Conservation (phyloP, 2,329 filamentous ascomycete species). For the Aspergillus bombycis region DNA sequence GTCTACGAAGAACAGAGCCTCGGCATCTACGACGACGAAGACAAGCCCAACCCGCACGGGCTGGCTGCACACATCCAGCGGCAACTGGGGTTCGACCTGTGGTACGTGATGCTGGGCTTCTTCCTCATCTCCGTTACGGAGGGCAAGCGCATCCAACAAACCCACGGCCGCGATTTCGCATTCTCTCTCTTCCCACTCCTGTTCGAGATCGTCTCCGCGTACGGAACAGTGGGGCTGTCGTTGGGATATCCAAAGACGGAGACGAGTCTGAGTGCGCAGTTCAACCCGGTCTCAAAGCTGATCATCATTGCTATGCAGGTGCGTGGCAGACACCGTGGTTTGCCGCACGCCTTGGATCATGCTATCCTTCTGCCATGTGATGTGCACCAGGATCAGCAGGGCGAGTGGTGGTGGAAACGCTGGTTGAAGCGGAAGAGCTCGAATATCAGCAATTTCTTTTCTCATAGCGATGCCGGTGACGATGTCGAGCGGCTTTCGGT, state of each 20-base stretch:
- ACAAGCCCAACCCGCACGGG: conserved; percentile 61
- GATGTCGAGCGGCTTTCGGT: conserved; percentile 30
- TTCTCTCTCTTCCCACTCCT: conserved; percentile 69
- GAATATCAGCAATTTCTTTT: conserved; percentile 16
- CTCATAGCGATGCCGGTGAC: neutral
- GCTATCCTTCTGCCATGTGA: conserved; percentile 68
- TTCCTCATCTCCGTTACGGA: conserved; percentile 90
- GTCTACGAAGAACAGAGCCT: conserved; percentile 83
- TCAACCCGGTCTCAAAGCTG: conserved; percentile 67
- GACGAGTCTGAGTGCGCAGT: conserved; percentile 77
- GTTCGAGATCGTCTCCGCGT: conserved; percentile 84
- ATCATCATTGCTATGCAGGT: conserved; percentile 67
- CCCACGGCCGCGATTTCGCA: conserved; percentile 48
- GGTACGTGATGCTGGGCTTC: conserved; percentile 90
- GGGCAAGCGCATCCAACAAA: conserved; percentile 67
- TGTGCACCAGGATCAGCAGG: conserved; percentile 10
- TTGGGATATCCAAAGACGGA: conserved; percentile 76
- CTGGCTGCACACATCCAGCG: conserved; percentile 87
- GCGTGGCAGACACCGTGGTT: conserved; percentile 63
- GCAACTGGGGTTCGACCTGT: conserved; percentile 92
- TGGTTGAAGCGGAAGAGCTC: conserved; percentile 19
- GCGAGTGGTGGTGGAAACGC: conserved; percentile 22
- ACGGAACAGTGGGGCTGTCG: conserved; percentile 87
- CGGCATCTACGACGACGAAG: conserved; percentile 58
- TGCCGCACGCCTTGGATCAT: conserved; percentile 67